These are phyloP conservation scores for Septoria petroselini DNA, from an alignment of 2,329 filamentous ascomycete genomes.

Conservation along the genomic window DNA sequence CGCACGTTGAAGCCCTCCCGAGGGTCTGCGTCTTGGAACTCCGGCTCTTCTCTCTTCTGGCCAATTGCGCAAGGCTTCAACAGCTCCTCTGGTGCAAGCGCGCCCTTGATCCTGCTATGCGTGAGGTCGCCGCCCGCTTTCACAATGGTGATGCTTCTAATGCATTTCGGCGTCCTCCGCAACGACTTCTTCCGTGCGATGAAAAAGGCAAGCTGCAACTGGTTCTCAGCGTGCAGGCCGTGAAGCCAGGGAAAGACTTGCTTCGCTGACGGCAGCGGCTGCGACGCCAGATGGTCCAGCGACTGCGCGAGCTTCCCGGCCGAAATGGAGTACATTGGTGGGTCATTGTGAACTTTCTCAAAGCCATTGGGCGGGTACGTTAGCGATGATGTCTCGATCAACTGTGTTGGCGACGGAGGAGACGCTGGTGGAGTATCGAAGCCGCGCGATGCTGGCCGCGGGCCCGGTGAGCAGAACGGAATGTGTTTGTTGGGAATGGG, in stretches of 20 bases:
- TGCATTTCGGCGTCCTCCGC: constrained; percentile 68
- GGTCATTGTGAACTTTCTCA: constrained; percentile 54
- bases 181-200: constrained; percentile 69
- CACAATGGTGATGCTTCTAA: constrained; percentile 78
- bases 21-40: constrained; percentile 82
- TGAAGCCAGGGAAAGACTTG: constrained; percentile 95
- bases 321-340: constrained; percentile 68
- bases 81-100: constrained; percentile 77
- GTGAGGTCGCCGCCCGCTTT: constrained; percentile 82
- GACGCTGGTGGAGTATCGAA: constrained; percentile 54
- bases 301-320: constrained; percentile 67
- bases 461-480: constrained; percentile 81
- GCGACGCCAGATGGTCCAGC: constrained; percentile 70
- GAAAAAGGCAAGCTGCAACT: constrained; percentile 87
- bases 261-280: constrained; percentile 79
- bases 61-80: constrained; percentile 48
- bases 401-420: constrained; percentile 56
- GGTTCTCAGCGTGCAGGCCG: constrained; percentile 83
- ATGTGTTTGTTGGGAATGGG: constrained; percentile 83
- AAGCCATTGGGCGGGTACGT: constrained; percentile 71
- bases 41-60: constrained; percentile 41
- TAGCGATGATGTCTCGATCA: constrained; percentile 62
- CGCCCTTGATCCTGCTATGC: constrained; percentile 76
- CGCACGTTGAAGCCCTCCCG: constrained; percentile 88
- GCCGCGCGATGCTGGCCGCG: constrained; percentile 53